These are phyloP conservation scores for Bipolaris victoriae DNA, from an alignment of 2,329 filamentous ascomycete species.

Conservation along the genomic window DNA sequence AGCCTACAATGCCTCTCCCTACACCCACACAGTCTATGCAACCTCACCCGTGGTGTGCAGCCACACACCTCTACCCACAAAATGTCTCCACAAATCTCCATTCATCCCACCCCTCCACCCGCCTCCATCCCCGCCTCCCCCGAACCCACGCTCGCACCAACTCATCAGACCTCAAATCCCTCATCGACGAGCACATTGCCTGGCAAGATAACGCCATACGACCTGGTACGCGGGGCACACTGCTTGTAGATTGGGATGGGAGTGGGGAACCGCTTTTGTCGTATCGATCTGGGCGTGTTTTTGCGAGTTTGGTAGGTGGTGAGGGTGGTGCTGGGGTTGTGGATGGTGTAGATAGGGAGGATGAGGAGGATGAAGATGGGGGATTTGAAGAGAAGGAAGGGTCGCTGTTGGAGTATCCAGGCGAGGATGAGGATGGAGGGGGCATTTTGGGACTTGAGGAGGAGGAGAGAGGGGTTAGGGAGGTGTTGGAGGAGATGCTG, in stretches of 20 bases:
- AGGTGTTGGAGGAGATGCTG: background rate
- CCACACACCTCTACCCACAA: too few relatives aligned
- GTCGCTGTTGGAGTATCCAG: too few relatives aligned
- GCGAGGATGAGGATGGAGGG: background rate
- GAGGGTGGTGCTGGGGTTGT: too few relatives aligned
- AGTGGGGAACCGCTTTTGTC: background rate
- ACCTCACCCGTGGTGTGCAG: too few relatives aligned
- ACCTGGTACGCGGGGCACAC: background rate
- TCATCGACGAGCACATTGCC: background rate
- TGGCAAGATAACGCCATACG: background rate
- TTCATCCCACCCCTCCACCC: too few relatives aligned
- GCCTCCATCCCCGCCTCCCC: background rate
- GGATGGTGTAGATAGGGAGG: too few relatives aligned
- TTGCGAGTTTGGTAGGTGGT: too few relatives aligned
- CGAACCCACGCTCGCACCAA: background rate
- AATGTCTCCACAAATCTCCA: too few relatives aligned
- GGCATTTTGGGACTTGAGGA: background rate
- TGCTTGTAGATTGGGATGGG: conserved; percentile 3
- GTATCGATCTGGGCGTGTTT: background rate
- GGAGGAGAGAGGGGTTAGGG: background rate
- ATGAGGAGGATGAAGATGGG: background rate
- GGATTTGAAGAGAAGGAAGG: background rate
- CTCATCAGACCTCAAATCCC: background rate
- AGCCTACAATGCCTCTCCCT: too few relatives aligned
- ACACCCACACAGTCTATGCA: too few relatives aligned